Percentiles rank a stretch among this genome's conserved stretches.
Evolutionary conservation across 179 eudicot species (phyloP).

Genomic region (Silene coronaria): DNA sequence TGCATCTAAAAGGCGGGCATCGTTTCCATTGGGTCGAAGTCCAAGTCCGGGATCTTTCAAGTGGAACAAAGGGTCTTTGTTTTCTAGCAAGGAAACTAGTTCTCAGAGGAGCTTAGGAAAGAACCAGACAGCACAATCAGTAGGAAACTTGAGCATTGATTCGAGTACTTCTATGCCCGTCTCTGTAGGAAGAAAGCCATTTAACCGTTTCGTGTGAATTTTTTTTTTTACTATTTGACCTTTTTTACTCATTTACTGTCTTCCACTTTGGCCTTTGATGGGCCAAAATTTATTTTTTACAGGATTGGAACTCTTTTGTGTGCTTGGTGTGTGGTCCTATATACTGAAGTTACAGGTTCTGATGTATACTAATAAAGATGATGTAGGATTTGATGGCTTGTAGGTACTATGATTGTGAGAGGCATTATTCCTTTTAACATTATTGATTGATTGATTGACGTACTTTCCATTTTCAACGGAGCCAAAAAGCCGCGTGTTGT

Average conservation of each 20-base stretch:
- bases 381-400: conserved; percentile 41
- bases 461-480: too few relatives aligned
- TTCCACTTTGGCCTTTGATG: conserved; percentile 9
- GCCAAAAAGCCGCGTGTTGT: background rate
- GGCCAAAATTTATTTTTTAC: conserved; percentile 6
- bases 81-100: conserved; percentile 38
- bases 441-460: conserved; percentile 10
- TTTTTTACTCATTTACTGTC: background rate
- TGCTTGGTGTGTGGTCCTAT: conserved; percentile 38
- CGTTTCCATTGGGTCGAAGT: conserved; percentile 62
- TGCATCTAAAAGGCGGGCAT: conserved; percentile 64
- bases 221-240: conserved; percentile 15
- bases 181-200: conserved; percentile 71
- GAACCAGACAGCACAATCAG: conserved; percentile 42
- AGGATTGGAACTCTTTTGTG: conserved; percentile 1
- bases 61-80: conserved; percentile 60
- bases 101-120: conserved; percentile 47
- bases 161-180: conserved; percentile 84
- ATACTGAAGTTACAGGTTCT: conserved; percentile 28
- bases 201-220: conserved; percentile 87
- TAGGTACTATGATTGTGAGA: conserved; percentile 34
- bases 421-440: conserved; percentile 15
- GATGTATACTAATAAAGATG: conserved; percentile 43
- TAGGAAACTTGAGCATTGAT: conserved; percentile 72
- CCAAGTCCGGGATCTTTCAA: conserved; percentile 59